Evolutionary conservation across 805 yeast genomes (phyloP), one percentile per base, ranked within the genome.

Genomic region (Saccharomycopsis oosterbeekiorum): DNA sequence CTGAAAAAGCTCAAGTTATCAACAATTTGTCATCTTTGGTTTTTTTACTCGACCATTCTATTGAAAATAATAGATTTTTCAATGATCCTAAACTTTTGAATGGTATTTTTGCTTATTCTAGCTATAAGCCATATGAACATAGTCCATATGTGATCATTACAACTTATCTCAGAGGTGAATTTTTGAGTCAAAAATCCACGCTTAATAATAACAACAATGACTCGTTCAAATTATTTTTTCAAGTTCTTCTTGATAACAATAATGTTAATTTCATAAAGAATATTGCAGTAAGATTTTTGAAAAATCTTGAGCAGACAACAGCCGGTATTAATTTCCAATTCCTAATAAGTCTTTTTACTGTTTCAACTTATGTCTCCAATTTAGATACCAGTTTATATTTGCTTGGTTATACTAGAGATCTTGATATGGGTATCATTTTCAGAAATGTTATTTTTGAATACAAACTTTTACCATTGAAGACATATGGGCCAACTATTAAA

Each of bases 111-210:
- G 36, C 43, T 15, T 61, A 56, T 41, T 50, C 59, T 17, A 55
- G 36, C 6, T n/a, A 26, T 15, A 21, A 60, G 14, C 55, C 57
- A 3, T 42, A 37, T 21, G 62, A 61, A 11, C 41, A 53, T n/a
- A 15, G 54, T 2, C 56, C 62, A 4, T 59, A 24, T 51, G 55
- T 59, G n/a, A 55, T 63, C 2, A n/a, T 59, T 9, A 55, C 55
- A 11, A 50, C 57, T 10, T 63, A 59, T 40, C 42, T 63, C 6
- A 29, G 62, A 50, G 65, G 65, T n/a, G 61, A 61, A 15, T 61
- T 63, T 36, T 57, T 63, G 19, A 42, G n/a, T 9, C 58, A 59
- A 51, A 56, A 59, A 41, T 57, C 60, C 2, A 56, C 62, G 2
- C 36, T 29, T 8, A 19, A n/a, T 21, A 58, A 47, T 17, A 56